These are phyloP conservation scores for Thalassiosira profunda DNA, from an alignment of 108 stramenopile genomes.

Conservation along the genomic window DNA sequence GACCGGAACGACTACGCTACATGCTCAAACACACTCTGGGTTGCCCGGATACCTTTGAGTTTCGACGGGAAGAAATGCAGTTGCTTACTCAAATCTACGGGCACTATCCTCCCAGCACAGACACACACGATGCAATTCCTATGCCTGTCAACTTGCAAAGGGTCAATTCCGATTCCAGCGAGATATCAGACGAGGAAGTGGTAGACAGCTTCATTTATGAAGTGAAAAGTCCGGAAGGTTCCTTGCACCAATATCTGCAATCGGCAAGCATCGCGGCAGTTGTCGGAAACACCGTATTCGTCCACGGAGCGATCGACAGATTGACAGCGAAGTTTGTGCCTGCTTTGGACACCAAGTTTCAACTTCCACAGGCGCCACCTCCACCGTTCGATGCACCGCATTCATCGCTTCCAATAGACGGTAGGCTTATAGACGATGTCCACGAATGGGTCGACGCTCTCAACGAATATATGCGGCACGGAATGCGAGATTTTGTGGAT, in stretches of 20 bases:
- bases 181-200: conserved; percentile 63
- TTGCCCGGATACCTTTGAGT: conserved; percentile 70
- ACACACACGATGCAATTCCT: conserved; percentile 4
- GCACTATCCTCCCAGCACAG: conserved; percentile 13
- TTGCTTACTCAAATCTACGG: conserved; percentile 23
- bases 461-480: conserved; percentile 45
- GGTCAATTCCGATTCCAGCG: neutral
- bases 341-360: conserved; percentile 44
- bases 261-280: conserved; percentile 50
- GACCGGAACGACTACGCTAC: conserved; percentile 52
- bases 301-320: conserved; percentile 65
- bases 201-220: conserved; percentile 57
- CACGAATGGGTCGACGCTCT: conserved; percentile 60
- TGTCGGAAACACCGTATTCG: conserved; percentile 70
- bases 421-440: conserved; percentile 33
- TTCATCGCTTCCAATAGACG: neutral
- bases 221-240: conserved; percentile 46
- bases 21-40: conserved; percentile 70
- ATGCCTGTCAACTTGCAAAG: neutral
- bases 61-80: conserved; percentile 58
- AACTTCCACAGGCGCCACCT: conserved; percentile 41
- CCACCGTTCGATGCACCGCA: conserved; percentile 7
- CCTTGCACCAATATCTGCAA: conserved; percentile 58
- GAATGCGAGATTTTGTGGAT: conserved; percentile 46
- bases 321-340: conserved; percentile 64